Evolutionary conservation across 495 filamentous ascomycete species (phyloP), one percentile per base, ranked within the genome.

Genomic region (Xylaria grammica): DNA sequence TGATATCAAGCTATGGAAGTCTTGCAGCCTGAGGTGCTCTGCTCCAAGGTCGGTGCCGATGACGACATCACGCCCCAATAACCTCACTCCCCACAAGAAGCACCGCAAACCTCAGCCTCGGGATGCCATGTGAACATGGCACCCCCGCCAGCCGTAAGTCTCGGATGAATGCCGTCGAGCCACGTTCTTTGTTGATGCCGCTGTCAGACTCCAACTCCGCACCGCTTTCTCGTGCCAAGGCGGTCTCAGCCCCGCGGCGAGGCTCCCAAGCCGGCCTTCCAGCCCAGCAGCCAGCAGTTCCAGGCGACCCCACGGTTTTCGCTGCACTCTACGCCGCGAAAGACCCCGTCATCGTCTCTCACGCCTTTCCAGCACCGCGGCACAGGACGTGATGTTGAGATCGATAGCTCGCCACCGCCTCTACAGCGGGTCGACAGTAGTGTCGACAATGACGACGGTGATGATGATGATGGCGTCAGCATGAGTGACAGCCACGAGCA

Each of bases 291-390:
- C 17, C 67, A 70, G 48, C 77, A 74, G 38, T 82, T 82, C 44
- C 75, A 74, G 13, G 66, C 75, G 0, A 82, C 79, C 7, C 77
- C 78, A 7, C 75, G 77, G 0, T 82, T 81, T 61, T 67, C 74
- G 20, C 63, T 73, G 7, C 63, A 75, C 20, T 75, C 74, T 0
- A 69, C 71, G 27, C 69, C 69, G 20, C 59, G 55, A 34, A 48
- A 53, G 8, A 68, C 62, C 22, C 59, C 57, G 62, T 29, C 69
- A 64, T 17, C 72, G 5, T 68, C 71, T 26, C 70, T 68, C 13
- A 71, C 64, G 67, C 9, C 62, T 51, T 62, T 65, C 70, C 58
- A 65, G 72, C 67, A 61, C 67, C 38, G 30, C 44, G 42, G 51
- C 52, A 48, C 52, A 69, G 55, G 44, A 24, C 65, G 51, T 40